Evolutionary conservation across 2,329 filamentous ascomycete species (phyloP).

Genomic region (Penicillium sp.): DNA sequence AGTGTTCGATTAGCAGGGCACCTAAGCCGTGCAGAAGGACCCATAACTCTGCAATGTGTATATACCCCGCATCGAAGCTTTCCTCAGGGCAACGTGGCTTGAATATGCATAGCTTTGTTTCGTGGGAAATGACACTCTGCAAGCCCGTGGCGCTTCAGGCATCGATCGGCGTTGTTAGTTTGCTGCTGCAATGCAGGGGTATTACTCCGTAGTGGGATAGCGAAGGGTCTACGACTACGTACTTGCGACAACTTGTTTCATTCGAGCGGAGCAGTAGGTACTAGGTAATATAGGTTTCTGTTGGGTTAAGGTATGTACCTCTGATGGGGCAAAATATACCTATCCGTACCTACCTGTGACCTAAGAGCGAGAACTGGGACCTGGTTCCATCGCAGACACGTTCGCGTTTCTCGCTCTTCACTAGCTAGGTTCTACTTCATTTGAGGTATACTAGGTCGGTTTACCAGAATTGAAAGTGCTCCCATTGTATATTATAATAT

Average conservation of each 20-base stretch:
- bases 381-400: too few species aligned
- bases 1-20: background rate
- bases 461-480: too few species aligned
- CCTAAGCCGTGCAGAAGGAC: background rate
- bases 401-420: too few species aligned
- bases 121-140: background rate
- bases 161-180: constrained; percentile 14
- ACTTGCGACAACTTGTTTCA: background rate
- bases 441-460: too few species aligned
- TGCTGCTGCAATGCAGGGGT: background rate
- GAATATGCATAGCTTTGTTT: background rate
- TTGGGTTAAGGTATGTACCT: too few species aligned
- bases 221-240: background rate
- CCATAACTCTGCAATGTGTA: background rate
- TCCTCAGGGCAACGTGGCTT: constrained; percentile 12
- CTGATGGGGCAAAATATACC: too few species aligned
- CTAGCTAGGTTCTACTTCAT: too few species aligned
- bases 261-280: too few species aligned
- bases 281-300: too few species aligned
- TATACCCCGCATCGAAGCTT: constrained; percentile 1
- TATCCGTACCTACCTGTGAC: too few species aligned
- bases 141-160: constrained; percentile 17
- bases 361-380: too few species aligned
- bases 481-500: too few species aligned
- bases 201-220: background rate